A percentile compares a stretch with the other conserved stretches of the same genome.
Evolutionary conservation across 1,139 yeast genomes (phyloP).

Genomic region (Protomyces gravidus): DNA sequence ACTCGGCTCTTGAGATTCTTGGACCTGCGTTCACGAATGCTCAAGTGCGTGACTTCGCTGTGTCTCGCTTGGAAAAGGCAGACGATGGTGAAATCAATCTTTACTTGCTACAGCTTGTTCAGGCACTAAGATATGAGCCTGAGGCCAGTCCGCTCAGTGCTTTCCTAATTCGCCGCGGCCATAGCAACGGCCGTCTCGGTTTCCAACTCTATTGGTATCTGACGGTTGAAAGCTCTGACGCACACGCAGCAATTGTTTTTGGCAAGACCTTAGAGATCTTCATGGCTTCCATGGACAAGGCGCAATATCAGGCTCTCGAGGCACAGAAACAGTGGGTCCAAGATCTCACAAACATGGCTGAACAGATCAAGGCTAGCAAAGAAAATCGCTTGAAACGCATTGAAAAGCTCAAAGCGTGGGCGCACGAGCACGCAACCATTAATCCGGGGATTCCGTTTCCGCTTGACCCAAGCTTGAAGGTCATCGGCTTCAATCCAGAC

Average conservation of each 20-base stretch:
- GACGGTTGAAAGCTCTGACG: constrained; percentile 47
- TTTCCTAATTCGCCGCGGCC: constrained; percentile 3
- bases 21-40: constrained; percentile 63
- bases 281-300: constrained; percentile 47
- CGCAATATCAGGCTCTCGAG: constrained; percentile 48
- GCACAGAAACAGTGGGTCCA: constrained; percentile 40
- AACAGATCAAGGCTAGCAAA: constrained; percentile 37
- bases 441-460: constrained; percentile 37
- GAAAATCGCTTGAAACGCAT: constrained; percentile 44
- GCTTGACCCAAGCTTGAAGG: constrained; percentile 39
- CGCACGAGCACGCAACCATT: constrained; percentile 42
- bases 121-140: constrained; percentile 76
- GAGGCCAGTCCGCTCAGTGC: constrained; percentile 13
- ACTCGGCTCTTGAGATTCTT: constrained; percentile 83
- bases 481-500: constrained; percentile 49
- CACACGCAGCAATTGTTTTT: constrained; percentile 16
- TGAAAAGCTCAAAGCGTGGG: constrained; percentile 51
- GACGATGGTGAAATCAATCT: constrained; percentile 52
- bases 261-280: constrained; percentile 6
- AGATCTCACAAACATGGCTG: constrained; percentile 36
- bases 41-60: constrained; percentile 75
- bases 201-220: constrained; percentile 61
- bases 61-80: constrained; percentile 72
- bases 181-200: constrained; percentile 10
- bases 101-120: constrained; percentile 83